A percentile compares a stretch with the other conserved stretches of the same genome.
Evolutionary conservation across 2,329 filamentous ascomycete genomes (phyloP).

Genomic region (Sarocladiaceae sp.): DNA sequence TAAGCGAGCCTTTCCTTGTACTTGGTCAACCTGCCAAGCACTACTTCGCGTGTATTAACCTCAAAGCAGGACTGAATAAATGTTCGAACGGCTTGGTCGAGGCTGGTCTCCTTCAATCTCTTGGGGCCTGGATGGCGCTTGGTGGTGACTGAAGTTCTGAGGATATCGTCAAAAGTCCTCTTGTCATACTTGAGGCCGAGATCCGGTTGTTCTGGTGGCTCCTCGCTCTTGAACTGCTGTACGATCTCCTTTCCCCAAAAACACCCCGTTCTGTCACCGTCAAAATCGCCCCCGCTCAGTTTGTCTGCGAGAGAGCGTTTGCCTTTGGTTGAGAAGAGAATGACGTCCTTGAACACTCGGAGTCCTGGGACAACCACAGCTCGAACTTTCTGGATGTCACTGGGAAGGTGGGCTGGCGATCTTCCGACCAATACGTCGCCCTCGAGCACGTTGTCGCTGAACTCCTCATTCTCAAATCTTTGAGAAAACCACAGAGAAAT

Average conservation of each 20-base stretch:
- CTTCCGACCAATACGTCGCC: constrained; percentile 64
- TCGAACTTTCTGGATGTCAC: constrained; percentile 67
- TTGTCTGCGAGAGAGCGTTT: constrained; percentile 60
- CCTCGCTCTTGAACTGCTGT: constrained; percentile 60
- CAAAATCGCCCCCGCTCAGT: constrained; percentile 76
- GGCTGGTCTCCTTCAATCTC: background rate
- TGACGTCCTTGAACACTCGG: constrained; percentile 68
- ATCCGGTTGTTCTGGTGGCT: constrained; percentile 12
- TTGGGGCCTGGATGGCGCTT: background rate
- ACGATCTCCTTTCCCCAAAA: constrained; percentile 67
- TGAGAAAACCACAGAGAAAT: constrained; percentile 65
- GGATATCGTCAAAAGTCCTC: background rate
- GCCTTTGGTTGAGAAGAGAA: constrained; percentile 69
- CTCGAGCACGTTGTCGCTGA: constrained; percentile 50
- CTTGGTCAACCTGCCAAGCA: constrained; percentile 61
- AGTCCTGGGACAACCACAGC: constrained; percentile 56
- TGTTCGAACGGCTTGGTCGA: background rate
- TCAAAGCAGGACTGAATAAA: background rate
- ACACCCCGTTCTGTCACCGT: constrained; percentile 74
- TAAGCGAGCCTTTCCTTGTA: constrained; percentile 63
- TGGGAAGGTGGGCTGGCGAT: constrained; percentile 64
- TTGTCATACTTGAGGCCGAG: background rate
- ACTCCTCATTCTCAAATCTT: constrained; percentile 49
- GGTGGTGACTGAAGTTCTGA: background rate
- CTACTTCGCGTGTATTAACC: constrained; percentile 52